A percentile compares a stretch with the other conserved stretches of the same genome.
Evolutionary conservation across 371 early-diverging fungal genomes (phyloP).

Genomic region (Mortierella sp.): DNA sequence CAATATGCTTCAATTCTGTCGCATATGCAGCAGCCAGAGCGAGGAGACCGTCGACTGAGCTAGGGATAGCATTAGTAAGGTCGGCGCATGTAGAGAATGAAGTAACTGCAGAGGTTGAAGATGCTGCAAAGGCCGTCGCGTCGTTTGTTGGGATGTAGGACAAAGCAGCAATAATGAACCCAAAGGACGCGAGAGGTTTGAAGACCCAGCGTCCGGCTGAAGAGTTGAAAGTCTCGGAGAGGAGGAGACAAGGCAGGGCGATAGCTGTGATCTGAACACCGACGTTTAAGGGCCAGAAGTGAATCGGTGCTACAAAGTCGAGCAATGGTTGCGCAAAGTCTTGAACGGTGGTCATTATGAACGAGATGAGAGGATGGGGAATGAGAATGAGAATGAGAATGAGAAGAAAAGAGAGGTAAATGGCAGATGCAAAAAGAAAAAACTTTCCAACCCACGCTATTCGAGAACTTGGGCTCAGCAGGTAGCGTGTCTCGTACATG

Average conservation of each 20-base stretch:
- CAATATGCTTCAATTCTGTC: constrained; percentile 27
- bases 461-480: neutral
- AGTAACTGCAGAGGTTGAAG: constrained; percentile 19
- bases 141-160: constrained; percentile 30
- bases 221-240: constrained; percentile 38
- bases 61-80: constrained; percentile 10
- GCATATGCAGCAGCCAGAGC: constrained; percentile 11
- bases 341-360: constrained; percentile 7
- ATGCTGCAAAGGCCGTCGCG: constrained; percentile 9
- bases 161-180: constrained; percentile 47
- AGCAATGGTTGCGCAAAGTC: constrained; percentile 17
- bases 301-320: constrained; percentile 40
- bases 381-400: neutral
- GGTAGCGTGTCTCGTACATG: neutral
- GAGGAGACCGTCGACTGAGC: neutral
- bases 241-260: constrained; percentile 45
- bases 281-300: constrained; percentile 33
- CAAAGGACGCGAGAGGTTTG: constrained; percentile 51
- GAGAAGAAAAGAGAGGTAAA: constrained; percentile 4
- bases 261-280: constrained; percentile 52
- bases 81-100: constrained; percentile 9
- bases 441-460: neutral
- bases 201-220: constrained; percentile 40
- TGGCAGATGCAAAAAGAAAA: neutral
- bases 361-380: neutral